Conservation (phyloP, 176 grass and related monocot genomes). For the Tillandsia fasciculata region DNA sequence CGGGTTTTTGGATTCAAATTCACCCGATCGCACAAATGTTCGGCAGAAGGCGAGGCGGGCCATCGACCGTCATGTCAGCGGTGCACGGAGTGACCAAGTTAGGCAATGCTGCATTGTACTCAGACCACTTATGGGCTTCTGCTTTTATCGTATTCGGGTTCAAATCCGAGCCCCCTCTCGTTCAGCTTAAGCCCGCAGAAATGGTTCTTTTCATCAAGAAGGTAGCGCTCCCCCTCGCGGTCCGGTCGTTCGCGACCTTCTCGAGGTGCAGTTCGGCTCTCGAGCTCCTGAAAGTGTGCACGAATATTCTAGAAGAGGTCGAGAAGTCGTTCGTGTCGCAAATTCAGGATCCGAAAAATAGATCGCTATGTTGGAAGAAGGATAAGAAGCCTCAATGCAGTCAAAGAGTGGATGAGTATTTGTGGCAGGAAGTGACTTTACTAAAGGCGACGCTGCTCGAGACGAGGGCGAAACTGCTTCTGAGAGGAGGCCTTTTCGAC, state of each 20-base stretch:
- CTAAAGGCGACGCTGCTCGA: conserved; percentile 85
- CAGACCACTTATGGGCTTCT: conserved; percentile 86
- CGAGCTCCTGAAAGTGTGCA: conserved; percentile 95
- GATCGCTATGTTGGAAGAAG: conserved; percentile 78
- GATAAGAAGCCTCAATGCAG: conserved; percentile 70
- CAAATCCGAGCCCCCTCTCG: conserved; percentile 72
- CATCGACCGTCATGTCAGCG: conserved; percentile 39
- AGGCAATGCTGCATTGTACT: conserved; percentile 54
- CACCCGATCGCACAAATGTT: conserved; percentile 77
- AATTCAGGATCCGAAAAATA: conserved; percentile 75
- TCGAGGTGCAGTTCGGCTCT: conserved; percentile 81
- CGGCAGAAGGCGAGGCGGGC: conserved; percentile 69
- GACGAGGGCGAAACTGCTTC: conserved; percentile 72
- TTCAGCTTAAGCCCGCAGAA: conserved; percentile 69
- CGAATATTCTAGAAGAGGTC: conserved; percentile 81
- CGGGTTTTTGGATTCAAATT: conserved; percentile 91
- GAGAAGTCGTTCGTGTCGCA: conserved; percentile 75
- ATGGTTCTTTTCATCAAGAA: conserved; percentile 93
- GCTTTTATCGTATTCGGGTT: conserved; percentile 93
- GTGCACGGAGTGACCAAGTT: conserved; percentile 72
- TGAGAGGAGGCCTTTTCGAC: conserved; percentile 80
- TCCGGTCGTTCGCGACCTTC: conserved; percentile 84
- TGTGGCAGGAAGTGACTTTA: conserved; percentile 96
- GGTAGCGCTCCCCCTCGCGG: conserved; percentile 68
- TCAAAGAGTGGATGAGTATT: conserved; percentile 60